Conservation (phyloP, 768 basidiomycete species). For the Calocybe gangraenosa region DNA sequence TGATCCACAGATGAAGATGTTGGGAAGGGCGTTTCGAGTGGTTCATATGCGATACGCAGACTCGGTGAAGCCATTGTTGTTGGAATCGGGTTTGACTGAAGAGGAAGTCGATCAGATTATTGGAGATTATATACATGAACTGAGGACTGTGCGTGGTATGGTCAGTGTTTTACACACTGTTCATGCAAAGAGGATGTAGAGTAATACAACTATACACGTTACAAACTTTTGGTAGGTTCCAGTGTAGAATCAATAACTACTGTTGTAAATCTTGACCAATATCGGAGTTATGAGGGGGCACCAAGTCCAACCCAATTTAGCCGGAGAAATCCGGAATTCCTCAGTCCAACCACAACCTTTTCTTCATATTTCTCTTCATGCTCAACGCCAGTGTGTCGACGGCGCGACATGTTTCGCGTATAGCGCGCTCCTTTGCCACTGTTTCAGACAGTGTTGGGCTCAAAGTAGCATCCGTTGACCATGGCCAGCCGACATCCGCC, state of each 20-base stretch:
- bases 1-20: slow-evolving; percentile 24
- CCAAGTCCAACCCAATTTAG: too few relatives aligned
- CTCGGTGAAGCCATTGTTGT: slow-evolving; percentile 45
- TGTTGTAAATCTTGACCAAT: too few relatives aligned
- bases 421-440: slow-evolving; percentile 76
- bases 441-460: slow-evolving; percentile 76
- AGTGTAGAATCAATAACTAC: too few relatives aligned
- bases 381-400: slow-evolving; percentile 58
- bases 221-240: too few relatives aligned
- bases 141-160: slow-evolving; percentile 42
- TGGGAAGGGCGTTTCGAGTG: slow-evolving; percentile 41
- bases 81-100: slow-evolving; percentile 31
- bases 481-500: slow-evolving; percentile 77
- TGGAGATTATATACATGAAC: slow-evolving; percentile 40
- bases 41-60: slow-evolving; percentile 39
- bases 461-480: slow-evolving; percentile 83
- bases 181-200: slow-evolving; percentile 28
- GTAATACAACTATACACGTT: too few relatives aligned
- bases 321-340: slow-evolving; percentile 20
- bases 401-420: slow-evolving; percentile 50
- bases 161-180: slow-evolving; percentile 46
- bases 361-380: slow-evolving; percentile 39
- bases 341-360: slow-evolving; percentile 19
- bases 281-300: too few relatives aligned
- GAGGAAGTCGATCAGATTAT: slow-evolving; percentile 35